Evolutionary conservation across 2,329 filamentous ascomycete species (phyloP).

Genomic region (Cordyceps javanica): DNA sequence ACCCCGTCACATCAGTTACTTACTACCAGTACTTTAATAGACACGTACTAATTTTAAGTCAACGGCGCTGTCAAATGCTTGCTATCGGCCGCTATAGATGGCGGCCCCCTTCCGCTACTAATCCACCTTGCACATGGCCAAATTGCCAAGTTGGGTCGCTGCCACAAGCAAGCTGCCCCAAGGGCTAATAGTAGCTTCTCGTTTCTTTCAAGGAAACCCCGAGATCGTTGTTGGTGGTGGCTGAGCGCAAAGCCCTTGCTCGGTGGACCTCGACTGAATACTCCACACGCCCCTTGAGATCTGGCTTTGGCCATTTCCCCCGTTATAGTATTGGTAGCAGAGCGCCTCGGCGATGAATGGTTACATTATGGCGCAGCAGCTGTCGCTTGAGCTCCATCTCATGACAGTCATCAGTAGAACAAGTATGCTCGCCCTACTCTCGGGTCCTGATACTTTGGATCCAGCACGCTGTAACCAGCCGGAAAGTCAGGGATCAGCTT

Average conservation of each 20-base stretch:
- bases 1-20: too few species aligned
- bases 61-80: not conserved
- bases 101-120: not conserved
- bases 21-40: too few species aligned
- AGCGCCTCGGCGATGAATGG: constrained; percentile 10
- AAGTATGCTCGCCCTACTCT: not conserved
- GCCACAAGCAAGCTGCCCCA: not conserved
- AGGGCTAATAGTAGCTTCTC: not conserved
- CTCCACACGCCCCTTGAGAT: constrained; percentile 5
- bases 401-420: not conserved
- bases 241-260: constrained; percentile 4
- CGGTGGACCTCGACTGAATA: not conserved
- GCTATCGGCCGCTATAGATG: not conserved
- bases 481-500: not conserved
- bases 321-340: constrained; percentile 5
- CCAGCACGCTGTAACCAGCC: not conserved
- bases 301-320: not conserved
- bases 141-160: not conserved
- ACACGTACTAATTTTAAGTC: too few species aligned
- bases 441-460: not conserved
- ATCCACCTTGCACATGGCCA: not conserved
- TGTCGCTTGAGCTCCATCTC: not conserved
- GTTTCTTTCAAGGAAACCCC: not conserved
- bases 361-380: constrained; percentile 6
- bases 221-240: constrained; percentile 12